phyloP scores from a whole-genome alignment of 2,329 filamentous ascomycete genomes.

The Septoria petroselini region DNA sequence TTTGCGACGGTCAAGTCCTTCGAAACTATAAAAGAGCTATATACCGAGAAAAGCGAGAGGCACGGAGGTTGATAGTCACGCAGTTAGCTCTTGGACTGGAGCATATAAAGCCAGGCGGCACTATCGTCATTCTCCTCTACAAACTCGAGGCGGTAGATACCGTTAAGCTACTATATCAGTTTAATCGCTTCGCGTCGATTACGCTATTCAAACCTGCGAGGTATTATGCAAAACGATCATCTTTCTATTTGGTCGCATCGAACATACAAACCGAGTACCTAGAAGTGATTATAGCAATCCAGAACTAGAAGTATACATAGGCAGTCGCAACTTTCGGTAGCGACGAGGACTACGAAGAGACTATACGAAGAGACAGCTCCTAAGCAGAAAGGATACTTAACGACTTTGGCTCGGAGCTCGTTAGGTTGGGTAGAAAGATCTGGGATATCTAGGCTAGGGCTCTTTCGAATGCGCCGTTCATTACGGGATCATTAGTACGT shows the following conservation, averaged over 20 bases:
- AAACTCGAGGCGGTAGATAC: neutral
- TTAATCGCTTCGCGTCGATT: neutral
- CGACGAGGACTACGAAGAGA: neutral
- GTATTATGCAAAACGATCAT: neutral
- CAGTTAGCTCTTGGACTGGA: neutral
- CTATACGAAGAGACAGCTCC: too few relatives aligned
- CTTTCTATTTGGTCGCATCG: neutral
- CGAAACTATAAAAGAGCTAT: neutral
- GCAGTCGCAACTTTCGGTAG: neutral
- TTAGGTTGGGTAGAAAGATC: too few relatives aligned
- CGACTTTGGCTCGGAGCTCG: too few relatives aligned
- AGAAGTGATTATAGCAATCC: neutral
- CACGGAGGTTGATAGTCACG: neutral
- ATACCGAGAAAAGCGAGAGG: neutral
- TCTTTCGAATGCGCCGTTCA: too few relatives aligned
- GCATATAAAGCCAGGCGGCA: neutral
- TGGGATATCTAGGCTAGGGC: too few relatives aligned
- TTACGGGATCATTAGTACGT: too few relatives aligned
- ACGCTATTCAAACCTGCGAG: neutral
- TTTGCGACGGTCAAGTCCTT: neutral
- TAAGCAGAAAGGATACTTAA: too few relatives aligned
- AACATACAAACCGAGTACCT: neutral
- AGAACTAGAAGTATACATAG: neutral
- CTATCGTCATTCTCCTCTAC: neutral
- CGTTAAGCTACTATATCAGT: neutral